phyloP scores from a whole-genome alignment of 169 alveolate genomes.

The Toxoplasma gondii region DNA sequence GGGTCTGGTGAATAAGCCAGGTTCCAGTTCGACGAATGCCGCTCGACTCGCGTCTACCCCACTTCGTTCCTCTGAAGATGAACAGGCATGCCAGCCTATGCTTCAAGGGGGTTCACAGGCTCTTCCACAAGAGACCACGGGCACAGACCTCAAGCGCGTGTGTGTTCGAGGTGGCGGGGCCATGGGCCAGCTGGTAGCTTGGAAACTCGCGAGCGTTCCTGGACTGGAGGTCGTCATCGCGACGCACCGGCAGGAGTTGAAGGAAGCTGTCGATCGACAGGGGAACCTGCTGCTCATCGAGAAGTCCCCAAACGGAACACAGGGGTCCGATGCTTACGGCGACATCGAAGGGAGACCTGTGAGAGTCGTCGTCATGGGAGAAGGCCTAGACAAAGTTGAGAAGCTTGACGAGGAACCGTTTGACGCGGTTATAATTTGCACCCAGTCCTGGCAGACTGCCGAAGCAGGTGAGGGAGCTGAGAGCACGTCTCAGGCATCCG shows the following conservation, averaged over 20 bases:
- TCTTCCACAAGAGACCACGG: not conserved
- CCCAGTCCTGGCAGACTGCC: conserved; percentile 1
- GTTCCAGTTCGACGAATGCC: not conserved
- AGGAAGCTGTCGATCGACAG: not conserved
- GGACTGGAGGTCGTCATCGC: conserved; percentile 10
- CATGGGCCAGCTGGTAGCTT: conserved; percentile 67
- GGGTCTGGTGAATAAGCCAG: not conserved
- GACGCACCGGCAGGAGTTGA: conserved; percentile 16
- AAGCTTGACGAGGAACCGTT: not conserved
- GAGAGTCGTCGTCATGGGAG: not conserved
- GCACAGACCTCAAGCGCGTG: conserved; percentile 20
- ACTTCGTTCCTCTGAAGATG: not conserved
- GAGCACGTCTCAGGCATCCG: too few species aligned
- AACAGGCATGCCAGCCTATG: not conserved
- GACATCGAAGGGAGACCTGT: not conserved
- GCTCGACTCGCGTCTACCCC: not conserved
- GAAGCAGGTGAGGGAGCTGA: conserved; percentile 28
- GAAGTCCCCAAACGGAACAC: not conserved
- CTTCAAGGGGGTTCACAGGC: not conserved
- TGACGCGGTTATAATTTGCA: conserved; percentile 24
- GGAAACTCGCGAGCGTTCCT: conserved; percentile 55
- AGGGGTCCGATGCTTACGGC: not conserved
- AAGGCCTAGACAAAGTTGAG: not conserved
- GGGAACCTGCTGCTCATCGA: not conserved
- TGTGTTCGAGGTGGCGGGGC: conserved; percentile 67